Percentiles rank a stretch among this genome's conserved stretches.
Conservation (phyloP, 352 stramenopile species). For the Phytopythium boreale region DNA sequence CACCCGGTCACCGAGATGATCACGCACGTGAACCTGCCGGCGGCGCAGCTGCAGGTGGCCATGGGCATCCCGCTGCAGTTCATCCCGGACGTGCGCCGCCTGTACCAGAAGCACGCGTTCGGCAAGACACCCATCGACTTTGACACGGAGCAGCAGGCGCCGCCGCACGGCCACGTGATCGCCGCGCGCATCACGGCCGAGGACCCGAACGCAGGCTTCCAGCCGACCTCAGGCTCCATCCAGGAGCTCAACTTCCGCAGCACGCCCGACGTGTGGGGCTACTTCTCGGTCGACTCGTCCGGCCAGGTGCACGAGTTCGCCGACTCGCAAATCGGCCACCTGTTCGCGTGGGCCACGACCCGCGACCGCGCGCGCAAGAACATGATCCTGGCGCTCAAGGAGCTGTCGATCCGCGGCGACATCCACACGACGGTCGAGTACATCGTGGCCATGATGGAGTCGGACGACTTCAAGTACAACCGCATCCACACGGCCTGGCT, state of each 20-base stretch:
- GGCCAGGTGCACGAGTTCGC: slow-evolving; percentile 99
- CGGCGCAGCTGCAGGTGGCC: slow-evolving; percentile 96
- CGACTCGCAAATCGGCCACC: slow-evolving; percentile 99
- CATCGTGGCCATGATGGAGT: slow-evolving; percentile 99
- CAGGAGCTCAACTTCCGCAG: slow-evolving; percentile 99
- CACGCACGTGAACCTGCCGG: slow-evolving; percentile 96
- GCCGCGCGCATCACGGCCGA: slow-evolving; percentile 99
- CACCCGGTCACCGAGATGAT: slow-evolving; percentile 99
- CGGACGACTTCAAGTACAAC: slow-evolving; percentile 98
- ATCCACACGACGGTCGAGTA: slow-evolving; percentile 99
- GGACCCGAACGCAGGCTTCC: slow-evolving; percentile 99
- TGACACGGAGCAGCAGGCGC: slow-evolving; percentile 75
- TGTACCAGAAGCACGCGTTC: slow-evolving; percentile 96
- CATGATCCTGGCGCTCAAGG: slow-evolving; percentile 98
- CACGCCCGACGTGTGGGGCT: slow-evolving; percentile 99
- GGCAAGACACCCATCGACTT: slow-evolving; percentile 96
- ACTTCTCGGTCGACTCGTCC: slow-evolving; percentile 99
- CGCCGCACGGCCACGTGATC: slow-evolving; percentile 95
- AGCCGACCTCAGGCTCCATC: slow-evolving; percentile 96
- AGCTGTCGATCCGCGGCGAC: slow-evolving; percentile 99
- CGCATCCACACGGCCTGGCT: slow-evolving; percentile 99
- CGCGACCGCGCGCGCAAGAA: slow-evolving; percentile 97
- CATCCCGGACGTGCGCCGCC: slow-evolving; percentile 97
- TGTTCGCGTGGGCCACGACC: slow-evolving; percentile 97
- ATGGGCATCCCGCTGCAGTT: slow-evolving; percentile 99